Conservation (phyloP, 495 filamentous ascomycete species). For the Podospora conica region DNA sequence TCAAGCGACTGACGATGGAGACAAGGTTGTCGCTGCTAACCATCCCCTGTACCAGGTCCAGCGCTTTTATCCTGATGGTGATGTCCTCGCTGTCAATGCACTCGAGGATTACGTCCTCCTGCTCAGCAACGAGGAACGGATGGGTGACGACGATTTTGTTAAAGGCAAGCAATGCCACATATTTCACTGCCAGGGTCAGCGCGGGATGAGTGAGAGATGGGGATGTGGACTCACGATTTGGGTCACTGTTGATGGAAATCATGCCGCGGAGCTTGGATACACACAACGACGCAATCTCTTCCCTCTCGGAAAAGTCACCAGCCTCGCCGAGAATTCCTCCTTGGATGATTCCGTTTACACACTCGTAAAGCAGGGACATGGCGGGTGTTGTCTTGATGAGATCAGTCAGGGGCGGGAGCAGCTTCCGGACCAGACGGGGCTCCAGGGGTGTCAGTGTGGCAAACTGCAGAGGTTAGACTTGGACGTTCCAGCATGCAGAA, state of each 20-base stretch:
- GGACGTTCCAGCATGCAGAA: background rate
- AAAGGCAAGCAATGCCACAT: constrained; percentile 91
- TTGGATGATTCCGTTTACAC: constrained; percentile 96
- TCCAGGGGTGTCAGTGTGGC: constrained; percentile 90
- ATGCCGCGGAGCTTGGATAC: constrained; percentile 90
- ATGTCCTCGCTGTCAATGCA: constrained; percentile 95
- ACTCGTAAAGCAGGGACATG: constrained; percentile 96
- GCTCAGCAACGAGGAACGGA: constrained; percentile 75
- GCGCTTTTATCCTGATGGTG: constrained; percentile 87
- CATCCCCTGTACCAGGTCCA: constrained; percentile 89
- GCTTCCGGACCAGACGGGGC: constrained; percentile 81
- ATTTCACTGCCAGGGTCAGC: constrained; percentile 64
- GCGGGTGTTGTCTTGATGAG: constrained; percentile 91
- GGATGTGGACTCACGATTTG: constrained; percentile 62
- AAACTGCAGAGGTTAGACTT: constrained; percentile 56
- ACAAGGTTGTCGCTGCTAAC: constrained; percentile 77
- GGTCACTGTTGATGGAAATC: constrained; percentile 85
- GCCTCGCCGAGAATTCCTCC: constrained; percentile 83
- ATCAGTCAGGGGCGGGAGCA: constrained; percentile 88
- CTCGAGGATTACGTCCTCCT: constrained; percentile 91
- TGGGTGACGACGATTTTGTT: constrained; percentile 88
- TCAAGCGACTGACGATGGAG: constrained; percentile 75
- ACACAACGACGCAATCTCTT: constrained; percentile 91
- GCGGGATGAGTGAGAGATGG: background rate
- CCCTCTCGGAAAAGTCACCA: constrained; percentile 68